Evolutionary conservation across 2,329 filamentous ascomycete species (phyloP), one percentile per base, ranked within the genome.

Genomic region (Fusarium sp.): DNA sequence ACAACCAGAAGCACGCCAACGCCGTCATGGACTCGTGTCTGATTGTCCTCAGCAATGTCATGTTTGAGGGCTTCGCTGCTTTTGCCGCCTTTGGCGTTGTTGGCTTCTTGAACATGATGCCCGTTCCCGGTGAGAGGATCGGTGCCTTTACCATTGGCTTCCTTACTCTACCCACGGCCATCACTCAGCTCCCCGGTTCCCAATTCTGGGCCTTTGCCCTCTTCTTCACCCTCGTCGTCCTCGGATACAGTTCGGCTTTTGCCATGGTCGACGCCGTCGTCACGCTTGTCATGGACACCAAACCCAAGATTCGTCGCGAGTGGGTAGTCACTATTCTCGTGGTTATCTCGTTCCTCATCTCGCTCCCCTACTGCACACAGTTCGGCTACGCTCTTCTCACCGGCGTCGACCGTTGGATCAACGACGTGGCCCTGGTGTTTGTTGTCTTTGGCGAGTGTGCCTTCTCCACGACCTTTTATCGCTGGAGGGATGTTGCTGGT

Each of bases 141-240:
- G 83, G 84, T 13, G 79, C 82, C 11, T 86, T 86, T 57, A 79
- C 80, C 1, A 80, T 86, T 2, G 84, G 84, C 2, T 86, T 86
- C 67, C 69, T 85, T n/a, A 86, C 84, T 0, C 72, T 84, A 1
- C 84, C 84, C 0, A 80, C 80, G 21, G 84, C 84, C 4, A 79
- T 86, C 1, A 71, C 81, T 1, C 78, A 85, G 53, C 84, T 86
- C 79, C 84, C 84, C 0, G 83, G 78, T 0, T 75, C 83, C 3
- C 84, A 84, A 37, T 85, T 83, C 59, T 86, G 83, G 83, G 82
- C 83, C 0, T 73, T 85, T n/a, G 72, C 82, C 0, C 72, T 86
- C 2, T 86, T 87, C 69, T 84, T 86, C 55, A 86, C 83, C 0
- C 76, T 86, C 7, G 79, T 85, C 55, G 80, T 86, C 1, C 77